Evolutionary conservation across 495 filamentous ascomycete species (phyloP), one percentile per base, ranked within the genome.

Genomic region (Hypoxylon lienhwacheense): DNA sequence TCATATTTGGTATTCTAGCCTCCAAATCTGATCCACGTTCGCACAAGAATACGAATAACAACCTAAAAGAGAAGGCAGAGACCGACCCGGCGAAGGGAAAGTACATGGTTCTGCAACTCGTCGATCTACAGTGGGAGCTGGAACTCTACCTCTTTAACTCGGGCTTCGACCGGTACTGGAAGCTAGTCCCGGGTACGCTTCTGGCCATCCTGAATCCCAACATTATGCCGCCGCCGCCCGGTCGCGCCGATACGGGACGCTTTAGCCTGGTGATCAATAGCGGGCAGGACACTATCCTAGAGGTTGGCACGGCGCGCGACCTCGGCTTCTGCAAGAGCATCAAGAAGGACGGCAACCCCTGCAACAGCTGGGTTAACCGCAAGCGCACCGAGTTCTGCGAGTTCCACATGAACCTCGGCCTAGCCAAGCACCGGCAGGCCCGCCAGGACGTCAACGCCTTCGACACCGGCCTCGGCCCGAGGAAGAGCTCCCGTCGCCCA

Each of bases 121-220:
- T 88, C 4, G 92, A 97, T 66, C 76, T 97, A 5, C 85, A 88
- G 60, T 97, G 86, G 87, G 89, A 95, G 29, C 68, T 97, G 16
- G 90, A 96, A 47, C 81, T 96, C 19, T 97, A 87, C 63, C 82
- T 99, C 21, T 99, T 99, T 66, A 90, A 88, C 62, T 82, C 86
- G 0, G 95, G 88, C 12, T 97, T 96, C 64, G 85, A 89, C 3
- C 84, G 85, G 29, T 97, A 90, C 73, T 96, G 91, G 84, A 91
- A 95, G 63, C 75, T 97, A 3, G 83, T 85, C 0, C 81, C 87
- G 2, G 93, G 95, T 15, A 95, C 88, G 0, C 76, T 97, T 2
- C 77, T 99, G 42, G 93, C 95, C 5, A 86, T 99, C 26, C 75
- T 99, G n/a, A 99, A 97, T 59, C 93, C 95, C 0, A 83, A 71